Base-by-base conservation (phyloP, 2,329 filamentous ascomycete genomes). In the Zymoseptoria crescenta region DNA sequence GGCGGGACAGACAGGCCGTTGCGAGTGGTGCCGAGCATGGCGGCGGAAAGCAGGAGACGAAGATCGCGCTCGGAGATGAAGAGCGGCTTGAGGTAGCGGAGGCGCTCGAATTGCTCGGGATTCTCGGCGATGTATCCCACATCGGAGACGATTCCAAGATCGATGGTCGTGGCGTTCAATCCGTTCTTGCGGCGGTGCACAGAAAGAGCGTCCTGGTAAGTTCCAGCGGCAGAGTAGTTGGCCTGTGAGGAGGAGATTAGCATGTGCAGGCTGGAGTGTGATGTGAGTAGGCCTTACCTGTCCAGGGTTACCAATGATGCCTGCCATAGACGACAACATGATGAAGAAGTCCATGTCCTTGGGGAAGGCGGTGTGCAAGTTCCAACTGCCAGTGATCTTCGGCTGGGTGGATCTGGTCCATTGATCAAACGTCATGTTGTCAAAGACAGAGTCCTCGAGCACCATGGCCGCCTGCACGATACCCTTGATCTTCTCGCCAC, bases 381-480 rank as follows among this genome's bases (percentile, higher is more conserved):
- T 72, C 59, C 62, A 67, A 8, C 67, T 65, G 2, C 70, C 70
- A 16, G 64, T 41, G 1, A 72, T 65, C 54, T 73, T 74, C 10
- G 70, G 63, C 0, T 48, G 35, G 4, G 67, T 45, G 1, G 58
- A 48, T 16, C 52, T 48, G 2, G 53, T 58, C 8, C 58, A 48
- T 8, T 60, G 57, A 2, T 66, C 56, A 9, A 58, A 56, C 1
- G 67, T 67, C 68, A 72, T 70, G 8, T 60, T 62, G 8, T 63
- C 59, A 29, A 69, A 67, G 0, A 63, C 50, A 1, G 54, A 30
- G 20, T 68, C 64, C 52, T 63, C 29, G 6, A 74, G 62, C 2
- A 70, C 66, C 70, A 74, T 74, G 10, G 73, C 69, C 2, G 64
- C 71, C 54, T 74, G 71, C 19, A 74, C 56, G 21, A 58, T 55